Evolutionary conservation across 2,329 filamentous ascomycete genomes (phyloP).

Genomic region (Botryotinia narcissicola): DNA sequence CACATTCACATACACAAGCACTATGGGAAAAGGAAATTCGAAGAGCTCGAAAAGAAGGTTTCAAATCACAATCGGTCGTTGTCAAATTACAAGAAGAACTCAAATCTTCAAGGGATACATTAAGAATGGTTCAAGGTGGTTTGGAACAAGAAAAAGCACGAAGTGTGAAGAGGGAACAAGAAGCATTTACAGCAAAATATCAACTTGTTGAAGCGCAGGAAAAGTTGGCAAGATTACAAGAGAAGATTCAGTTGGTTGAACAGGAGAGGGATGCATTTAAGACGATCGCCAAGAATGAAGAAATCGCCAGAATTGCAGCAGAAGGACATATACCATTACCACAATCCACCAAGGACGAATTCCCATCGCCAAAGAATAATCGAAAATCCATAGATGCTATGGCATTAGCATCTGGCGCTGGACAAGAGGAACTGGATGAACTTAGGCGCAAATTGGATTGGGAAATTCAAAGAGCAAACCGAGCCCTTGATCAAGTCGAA

Average conservation of each 20-base stretch:
- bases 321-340: slow-evolving; percentile 65
- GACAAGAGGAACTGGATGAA: slow-evolving; percentile 46
- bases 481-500: slow-evolving; percentile 70
- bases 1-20: slow-evolving; percentile 62
- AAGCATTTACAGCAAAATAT: slow-evolving; percentile 66
- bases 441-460: slow-evolving; percentile 45
- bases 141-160: slow-evolving; percentile 63
- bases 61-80: slow-evolving; percentile 67
- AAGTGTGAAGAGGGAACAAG: slow-evolving; percentile 61
- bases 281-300: slow-evolving; percentile 69
- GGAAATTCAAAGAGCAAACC: slow-evolving; percentile 58
- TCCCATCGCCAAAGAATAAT: slow-evolving; percentile 58
- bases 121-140: slow-evolving; percentile 56
- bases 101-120: slow-evolving; percentile 54
- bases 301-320: slow-evolving; percentile 68
- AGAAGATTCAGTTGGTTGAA: slow-evolving; percentile 63
- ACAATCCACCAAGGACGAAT: slow-evolving; percentile 52
- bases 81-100: slow-evolving; percentile 74
- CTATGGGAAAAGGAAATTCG: slow-evolving; percentile 74
- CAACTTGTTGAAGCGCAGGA: slow-evolving; percentile 63
- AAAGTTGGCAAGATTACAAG: slow-evolving; percentile 62
- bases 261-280: slow-evolving; percentile 74
- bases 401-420: slow-evolving; percentile 54
- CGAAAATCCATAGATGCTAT: slow-evolving; percentile 47
- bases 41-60: slow-evolving; percentile 67